phyloP scores from a whole-genome alignment of 257 asterid species.

The Fraxinus americana region DNA sequence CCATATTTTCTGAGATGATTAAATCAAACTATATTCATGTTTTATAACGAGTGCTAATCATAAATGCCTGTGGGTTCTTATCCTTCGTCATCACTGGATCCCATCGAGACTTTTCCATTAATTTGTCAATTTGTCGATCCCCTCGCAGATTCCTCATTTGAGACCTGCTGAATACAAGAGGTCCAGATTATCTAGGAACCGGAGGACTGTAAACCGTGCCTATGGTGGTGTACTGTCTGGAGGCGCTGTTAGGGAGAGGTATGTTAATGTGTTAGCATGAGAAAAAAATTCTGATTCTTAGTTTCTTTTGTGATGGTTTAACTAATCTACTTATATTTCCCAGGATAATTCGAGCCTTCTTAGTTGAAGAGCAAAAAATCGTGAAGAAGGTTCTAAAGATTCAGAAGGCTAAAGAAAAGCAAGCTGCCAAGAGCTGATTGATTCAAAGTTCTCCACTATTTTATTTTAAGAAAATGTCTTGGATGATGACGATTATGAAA shows the following conservation, averaged over 20 bases:
- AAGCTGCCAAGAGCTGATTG: constrained; percentile 49
- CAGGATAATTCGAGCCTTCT: constrained; percentile 73
- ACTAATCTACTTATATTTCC: background rate
- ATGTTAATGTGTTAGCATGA: background rate
- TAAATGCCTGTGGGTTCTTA: background rate
- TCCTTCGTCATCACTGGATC: background rate
- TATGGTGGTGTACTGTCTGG: constrained; percentile 78
- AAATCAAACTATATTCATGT: background rate
- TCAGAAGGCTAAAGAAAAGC: constrained; percentile 65
- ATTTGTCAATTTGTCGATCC: constrained; percentile 10
- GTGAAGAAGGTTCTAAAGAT: constrained; percentile 79
- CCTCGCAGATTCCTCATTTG: constrained; percentile 64
- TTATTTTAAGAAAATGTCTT: constrained; percentile 22
- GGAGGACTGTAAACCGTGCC: constrained; percentile 77
- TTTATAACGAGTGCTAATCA: background rate
- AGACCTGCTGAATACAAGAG: constrained; percentile 82
- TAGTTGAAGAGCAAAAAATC: constrained; percentile 74
- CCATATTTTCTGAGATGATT: background rate
- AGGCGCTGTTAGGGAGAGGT: constrained; percentile 74
- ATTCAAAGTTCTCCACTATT: background rate
- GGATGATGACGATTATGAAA: constrained; percentile 39
- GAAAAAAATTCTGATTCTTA: background rate
- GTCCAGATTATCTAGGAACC: constrained; percentile 64
- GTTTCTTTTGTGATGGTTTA: background rate
- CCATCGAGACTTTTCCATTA: background rate